These are phyloP conservation scores for Candolleomyces aberdarensis DNA, from an alignment of 768 basidiomycete genomes.

Conservation along the genomic window DNA sequence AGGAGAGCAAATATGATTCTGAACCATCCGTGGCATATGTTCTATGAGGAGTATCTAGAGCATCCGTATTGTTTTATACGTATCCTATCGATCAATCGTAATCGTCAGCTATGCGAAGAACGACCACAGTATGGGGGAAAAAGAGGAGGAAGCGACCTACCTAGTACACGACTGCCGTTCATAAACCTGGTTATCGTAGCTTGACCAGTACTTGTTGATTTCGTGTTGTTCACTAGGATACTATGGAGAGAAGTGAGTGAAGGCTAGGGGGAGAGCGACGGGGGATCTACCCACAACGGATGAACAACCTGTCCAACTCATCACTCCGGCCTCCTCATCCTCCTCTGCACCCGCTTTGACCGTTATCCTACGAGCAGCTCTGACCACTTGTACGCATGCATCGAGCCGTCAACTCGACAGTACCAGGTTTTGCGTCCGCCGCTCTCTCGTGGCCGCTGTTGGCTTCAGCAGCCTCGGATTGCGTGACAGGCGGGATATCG, in stretches of 20 bases:
- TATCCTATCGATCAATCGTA: conserved; percentile 46
- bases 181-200: conserved; percentile 66
- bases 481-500: no score
- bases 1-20: conserved; percentile 13
- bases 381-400: conserved; percentile 39
- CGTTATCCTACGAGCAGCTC: conserved; percentile 51
- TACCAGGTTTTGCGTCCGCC: conserved; percentile 3
- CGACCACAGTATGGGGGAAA: neutral
- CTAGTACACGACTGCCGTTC: no score
- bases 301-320: conserved; percentile 68
- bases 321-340: conserved; percentile 29
- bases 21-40: conserved; percentile 69
- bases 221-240: conserved; percentile 79
- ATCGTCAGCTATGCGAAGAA: no score
- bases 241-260: conserved; percentile 28
- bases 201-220: conserved; percentile 68
- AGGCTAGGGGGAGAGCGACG: neutral
- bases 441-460: neutral
- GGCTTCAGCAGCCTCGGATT: neutral
- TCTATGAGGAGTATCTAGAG: conserved; percentile 77
- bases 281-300: conserved; percentile 46
- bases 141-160: conserved; percentile 29
- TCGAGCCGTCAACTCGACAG: conserved; percentile 51
- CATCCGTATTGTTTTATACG: conserved; percentile 74
- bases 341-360: conserved; percentile 40